Percentiles rank a stretch among this genome's conserved stretches.
Conservation (phyloP, 2,329 filamentous ascomycete species). For the Fusarium nurragi region DNA sequence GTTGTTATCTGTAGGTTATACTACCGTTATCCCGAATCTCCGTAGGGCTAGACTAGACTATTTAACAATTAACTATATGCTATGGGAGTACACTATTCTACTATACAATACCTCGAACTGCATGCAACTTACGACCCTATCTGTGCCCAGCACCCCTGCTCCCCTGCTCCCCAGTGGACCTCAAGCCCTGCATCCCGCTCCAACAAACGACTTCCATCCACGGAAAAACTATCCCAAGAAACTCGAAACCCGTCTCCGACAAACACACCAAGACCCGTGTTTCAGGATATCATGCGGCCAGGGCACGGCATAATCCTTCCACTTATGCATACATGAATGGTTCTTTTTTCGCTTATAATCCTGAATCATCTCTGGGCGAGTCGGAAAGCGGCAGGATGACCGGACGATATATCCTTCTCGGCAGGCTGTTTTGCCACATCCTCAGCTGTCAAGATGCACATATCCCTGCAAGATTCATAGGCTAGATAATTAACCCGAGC, state of each 20-base stretch:
- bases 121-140: no score
- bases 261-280: constrained; percentile 16
- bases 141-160: neutral
- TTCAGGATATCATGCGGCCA: constrained; percentile 27
- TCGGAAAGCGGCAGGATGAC: constrained; percentile 6
- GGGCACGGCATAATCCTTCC: neutral
- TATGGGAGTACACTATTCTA: no score
- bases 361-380: no score
- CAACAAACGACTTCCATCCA: constrained; percentile 29
- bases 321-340: constrained; percentile 5
- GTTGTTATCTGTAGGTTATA: neutral
- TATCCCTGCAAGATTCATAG: no score
- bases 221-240: constrained; percentile 31
- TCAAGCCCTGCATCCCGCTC: neutral
- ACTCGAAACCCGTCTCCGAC: constrained; percentile 32
- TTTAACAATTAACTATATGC: no score
- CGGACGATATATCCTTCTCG: neutral
- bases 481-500: neutral
- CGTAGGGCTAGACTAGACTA: rapidly evolving
- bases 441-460: neutral
- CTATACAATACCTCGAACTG: no score
- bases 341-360: constrained; percentile 2
- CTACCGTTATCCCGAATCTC: no score
- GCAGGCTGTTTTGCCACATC: neutral
- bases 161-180: constrained; percentile 14